Conservation (phyloP, 2,329 filamentous ascomycete genomes). For the Raffaelea deltoideospora region DNA sequence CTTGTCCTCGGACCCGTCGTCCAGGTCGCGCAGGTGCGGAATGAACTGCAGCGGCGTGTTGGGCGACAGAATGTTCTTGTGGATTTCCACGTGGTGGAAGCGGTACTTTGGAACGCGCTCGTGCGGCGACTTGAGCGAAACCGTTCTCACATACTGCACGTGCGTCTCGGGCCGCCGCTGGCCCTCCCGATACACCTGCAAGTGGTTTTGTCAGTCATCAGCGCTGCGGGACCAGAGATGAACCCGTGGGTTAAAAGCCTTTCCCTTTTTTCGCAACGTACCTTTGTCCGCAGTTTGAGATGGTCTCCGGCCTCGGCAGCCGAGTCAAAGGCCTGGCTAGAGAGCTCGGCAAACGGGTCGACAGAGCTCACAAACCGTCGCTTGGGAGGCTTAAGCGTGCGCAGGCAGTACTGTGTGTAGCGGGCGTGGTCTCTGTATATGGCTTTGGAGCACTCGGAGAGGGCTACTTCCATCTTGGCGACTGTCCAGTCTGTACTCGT, state of each 20-base stretch:
- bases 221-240: too few species aligned
- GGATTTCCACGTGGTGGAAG: constrained; percentile 45
- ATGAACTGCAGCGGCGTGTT: constrained; percentile 47
- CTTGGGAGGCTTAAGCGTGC: constrained; percentile 14
- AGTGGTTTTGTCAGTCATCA: not conserved
- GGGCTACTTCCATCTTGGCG: constrained; percentile 24
- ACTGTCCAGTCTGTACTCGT: constrained; percentile 26
- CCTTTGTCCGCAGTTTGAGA: constrained; percentile 37
- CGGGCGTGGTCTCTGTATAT: constrained; percentile 30
- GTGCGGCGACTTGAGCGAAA: constrained; percentile 33
- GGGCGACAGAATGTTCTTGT: constrained; percentile 42
- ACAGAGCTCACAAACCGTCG: constrained; percentile 5
- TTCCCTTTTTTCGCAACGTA: too few species aligned
- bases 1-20: constrained; percentile 34
- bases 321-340: constrained; percentile 16
- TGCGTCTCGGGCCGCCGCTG: constrained; percentile 6
- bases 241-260: too few species aligned
- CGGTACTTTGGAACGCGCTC: constrained; percentile 41
- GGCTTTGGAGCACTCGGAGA: constrained; percentile 25
- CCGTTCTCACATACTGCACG: constrained; percentile 14
- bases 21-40: constrained; percentile 41
- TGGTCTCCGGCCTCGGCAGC: constrained; percentile 18
- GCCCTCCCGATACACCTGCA: constrained; percentile 6
- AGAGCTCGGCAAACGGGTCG: constrained; percentile 33
- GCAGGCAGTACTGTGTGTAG: constrained; percentile 28